Base-by-base conservation (phyloP, 2,329 filamentous ascomycete genomes). In the Geoglossum cookeanum region DNA sequence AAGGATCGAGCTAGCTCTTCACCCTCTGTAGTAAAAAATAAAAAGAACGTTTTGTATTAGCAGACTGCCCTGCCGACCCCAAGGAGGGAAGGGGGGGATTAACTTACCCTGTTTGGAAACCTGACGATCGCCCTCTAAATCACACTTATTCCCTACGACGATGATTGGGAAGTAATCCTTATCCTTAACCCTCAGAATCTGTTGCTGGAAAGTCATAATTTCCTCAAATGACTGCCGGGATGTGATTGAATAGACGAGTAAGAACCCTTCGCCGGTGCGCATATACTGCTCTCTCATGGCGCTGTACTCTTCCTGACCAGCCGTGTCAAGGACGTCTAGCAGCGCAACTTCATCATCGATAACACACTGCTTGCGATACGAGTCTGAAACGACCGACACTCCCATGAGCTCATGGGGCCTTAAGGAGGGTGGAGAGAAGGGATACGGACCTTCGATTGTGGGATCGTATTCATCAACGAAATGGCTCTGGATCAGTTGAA, bases 141-240 rank as follows among this genome's bases (percentile, higher is more conserved):
- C 92, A 74, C 91, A 96, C 79, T 98, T 98, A 81, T 98, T 98
- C 65, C 89, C 92, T 47, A 97, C 92, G 51, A 98, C 87, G 59
- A 97, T 95, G 77, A 98, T 97, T 65, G 92, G 92, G 77, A 98
- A 98, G 72, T 96, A 95, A 74, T 98, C 92, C 81, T 95, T 97
- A 76, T 97, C 92, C 79, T 98, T 98, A 66, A 98, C 92, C 65
- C 92, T 78, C 64, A 98, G 78, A 69, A 98, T 98, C 74, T 98
- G 92, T 77, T 97, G 90, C 73, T 97, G 90, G 74, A 97, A 97
- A 54, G 89, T 95, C 73, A 89, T 85, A 71, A 98, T 97, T 75
- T 98, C 92, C 70, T 98, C 91, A 68, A 96, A 97, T 67, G 87
- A 94, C 73, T 96, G 90, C 68, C 90, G 82, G 68, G 91, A 96